phyloP scores from a whole-genome alignment of 148 eudicot species.

The Rhododendron henanense region DNA sequence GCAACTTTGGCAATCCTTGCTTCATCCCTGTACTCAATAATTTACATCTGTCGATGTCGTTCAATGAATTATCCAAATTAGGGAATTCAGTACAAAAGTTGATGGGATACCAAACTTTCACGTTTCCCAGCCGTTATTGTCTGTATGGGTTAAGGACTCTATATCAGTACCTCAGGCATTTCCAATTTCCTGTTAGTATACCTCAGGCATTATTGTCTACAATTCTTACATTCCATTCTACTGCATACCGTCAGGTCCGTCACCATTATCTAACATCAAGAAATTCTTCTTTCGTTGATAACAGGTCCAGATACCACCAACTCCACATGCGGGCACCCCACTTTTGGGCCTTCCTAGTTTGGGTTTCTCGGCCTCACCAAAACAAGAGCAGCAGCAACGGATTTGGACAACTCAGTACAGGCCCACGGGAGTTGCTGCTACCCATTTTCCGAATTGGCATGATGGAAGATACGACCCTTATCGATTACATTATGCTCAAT shows the following conservation, averaged over 20 bases:
- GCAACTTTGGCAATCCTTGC: not conserved
- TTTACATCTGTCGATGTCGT: not conserved
- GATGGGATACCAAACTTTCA: not conserved
- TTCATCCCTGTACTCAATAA: not conserved
- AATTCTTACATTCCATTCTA: not conserved
- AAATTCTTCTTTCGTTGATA: not conserved
- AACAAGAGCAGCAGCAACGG: slow-evolving; percentile 26
- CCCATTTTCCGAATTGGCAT: slow-evolving; percentile 43
- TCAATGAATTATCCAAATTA: not conserved
- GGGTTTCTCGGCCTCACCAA: slow-evolving; percentile 18
- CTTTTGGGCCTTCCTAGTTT: slow-evolving; percentile 13
- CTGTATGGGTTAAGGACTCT: not conserved
- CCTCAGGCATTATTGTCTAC: not conserved
- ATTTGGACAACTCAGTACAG: slow-evolving; percentile 41
- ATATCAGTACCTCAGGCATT: not conserved
- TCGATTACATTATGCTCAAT: slow-evolving; percentile 23
- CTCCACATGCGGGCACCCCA: slow-evolving; percentile 29
- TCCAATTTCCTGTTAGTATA: not conserved
- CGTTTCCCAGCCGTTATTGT: not conserved
- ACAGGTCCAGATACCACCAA: slow-evolving; percentile 28
- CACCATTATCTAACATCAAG: not conserved
- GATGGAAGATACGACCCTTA: slow-evolving; percentile 30
- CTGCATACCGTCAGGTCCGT: too few relatives aligned
- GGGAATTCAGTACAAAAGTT: not conserved
- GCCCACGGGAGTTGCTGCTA: slow-evolving; percentile 23